A percentile compares a stretch with the other conserved stretches of the same genome.
Evolutionary conservation across 139 green algal species (phyloP).

Genomic region (Micractinium conductrix): DNA sequence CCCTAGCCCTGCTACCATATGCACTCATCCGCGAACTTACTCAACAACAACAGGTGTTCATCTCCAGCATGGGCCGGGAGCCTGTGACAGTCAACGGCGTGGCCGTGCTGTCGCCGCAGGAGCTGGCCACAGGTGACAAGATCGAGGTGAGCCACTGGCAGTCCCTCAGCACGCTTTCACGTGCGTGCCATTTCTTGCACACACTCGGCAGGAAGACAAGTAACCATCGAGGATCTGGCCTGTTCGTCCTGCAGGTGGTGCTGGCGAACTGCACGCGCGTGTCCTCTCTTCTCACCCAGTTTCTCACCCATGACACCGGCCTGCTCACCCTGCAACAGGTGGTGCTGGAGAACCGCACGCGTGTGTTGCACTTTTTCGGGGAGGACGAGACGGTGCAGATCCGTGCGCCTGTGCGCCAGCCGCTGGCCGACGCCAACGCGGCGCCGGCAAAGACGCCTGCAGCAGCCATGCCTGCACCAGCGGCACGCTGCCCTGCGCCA

Average conservation of each 20-base stretch:
- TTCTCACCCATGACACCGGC: too few species aligned
- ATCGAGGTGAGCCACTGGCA: constrained; percentile 55
- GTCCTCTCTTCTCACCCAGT: too few species aligned
- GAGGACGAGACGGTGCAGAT: constrained; percentile 50
- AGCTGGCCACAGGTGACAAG: constrained; percentile 52
- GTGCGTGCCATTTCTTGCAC: too few species aligned
- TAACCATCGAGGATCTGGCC: too few species aligned
- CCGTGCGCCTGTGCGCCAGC: neutral
- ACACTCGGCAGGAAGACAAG: too few species aligned
- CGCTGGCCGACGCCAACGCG: constrained; percentile 3
- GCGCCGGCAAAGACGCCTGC: neutral
- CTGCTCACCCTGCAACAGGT: too few species aligned
- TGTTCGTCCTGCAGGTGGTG: too few species aligned
- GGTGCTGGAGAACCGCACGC: constrained; percentile 49
- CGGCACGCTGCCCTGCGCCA: neutral
- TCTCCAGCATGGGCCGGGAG: constrained; percentile 50
- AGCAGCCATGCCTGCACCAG: neutral
- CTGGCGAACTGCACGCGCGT: too few species aligned
- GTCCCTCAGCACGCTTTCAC: too few species aligned
- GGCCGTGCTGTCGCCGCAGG: constrained; percentile 30
- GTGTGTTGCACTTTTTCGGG: constrained; percentile 50
- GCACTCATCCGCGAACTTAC: too few species aligned
- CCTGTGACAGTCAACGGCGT: constrained; percentile 49
- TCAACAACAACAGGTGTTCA: too few species aligned
- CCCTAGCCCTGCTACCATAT: neutral